A percentile compares a stretch with the other conserved stretches of the same genome.
phyloP scores from a whole-genome alignment of 2,329 filamentous ascomycete genomes.

The Tolypocladium tropicale region DNA sequence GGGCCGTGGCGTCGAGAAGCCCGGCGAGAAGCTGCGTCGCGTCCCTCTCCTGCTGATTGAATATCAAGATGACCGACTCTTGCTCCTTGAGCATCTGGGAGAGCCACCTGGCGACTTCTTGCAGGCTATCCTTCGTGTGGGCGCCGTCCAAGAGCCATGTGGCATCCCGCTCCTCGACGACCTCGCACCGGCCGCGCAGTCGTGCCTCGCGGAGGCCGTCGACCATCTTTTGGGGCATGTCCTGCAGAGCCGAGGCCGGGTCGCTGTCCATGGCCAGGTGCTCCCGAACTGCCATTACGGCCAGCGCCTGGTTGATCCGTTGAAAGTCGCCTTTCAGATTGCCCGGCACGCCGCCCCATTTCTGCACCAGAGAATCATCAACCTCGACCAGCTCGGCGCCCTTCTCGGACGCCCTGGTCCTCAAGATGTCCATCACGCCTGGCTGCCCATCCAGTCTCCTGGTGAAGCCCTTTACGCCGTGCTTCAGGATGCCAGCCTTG shows the following conservation, averaged over 20 bases:
- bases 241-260: slow-evolving; percentile 10
- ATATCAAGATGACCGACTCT: slow-evolving; percentile 52
- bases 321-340: slow-evolving; percentile 42
- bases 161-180: slow-evolving; percentile 39
- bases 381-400: slow-evolving; percentile 32
- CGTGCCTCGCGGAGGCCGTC: slow-evolving; percentile 56
- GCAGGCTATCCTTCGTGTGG: slow-evolving; percentile 77
- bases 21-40: slow-evolving; percentile 53
- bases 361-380: slow-evolving; percentile 22
- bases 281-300: slow-evolving; percentile 42
- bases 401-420: slow-evolving; percentile 49
- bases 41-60: slow-evolving; percentile 88
- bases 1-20: slow-evolving; percentile 47
- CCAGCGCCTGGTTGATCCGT: slow-evolving; percentile 48
- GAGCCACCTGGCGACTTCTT: slow-evolving; percentile 70
- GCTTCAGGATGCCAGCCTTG: slow-evolving; percentile 80
- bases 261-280: slow-evolving; percentile 34
- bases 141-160: slow-evolving; percentile 81
- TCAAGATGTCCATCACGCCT: slow-evolving; percentile 42
- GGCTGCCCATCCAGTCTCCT: slow-evolving; percentile 16
- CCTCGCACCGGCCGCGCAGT: slow-evolving; percentile 71
- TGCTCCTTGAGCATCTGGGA: slow-evolving; percentile 31
- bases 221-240: slow-evolving; percentile 36
- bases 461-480: slow-evolving; percentile 32
- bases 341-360: slow-evolving; percentile 31